Base-by-base conservation (phyloP, 2,329 filamentous ascomycete species). In the Hypomyces perniciosus region DNA sequence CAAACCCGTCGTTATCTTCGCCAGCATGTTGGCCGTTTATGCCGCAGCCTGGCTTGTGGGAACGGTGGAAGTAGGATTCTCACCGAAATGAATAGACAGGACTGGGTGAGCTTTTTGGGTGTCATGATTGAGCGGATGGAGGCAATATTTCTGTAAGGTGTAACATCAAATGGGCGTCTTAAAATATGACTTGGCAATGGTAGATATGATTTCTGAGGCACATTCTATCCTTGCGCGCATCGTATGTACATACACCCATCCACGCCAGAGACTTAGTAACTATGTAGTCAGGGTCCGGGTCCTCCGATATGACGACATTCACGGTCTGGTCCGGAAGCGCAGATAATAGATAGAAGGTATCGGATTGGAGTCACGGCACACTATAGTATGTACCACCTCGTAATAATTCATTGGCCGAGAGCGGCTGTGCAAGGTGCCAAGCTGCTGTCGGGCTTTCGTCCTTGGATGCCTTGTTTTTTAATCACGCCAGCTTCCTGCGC, bases 1-100 rank as follows among this genome's bases (percentile, higher is more conserved):
- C 62, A 99, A 99, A 75, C 93, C 93, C 1, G 59, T 95, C 20
- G 82, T 92, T 27, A 80, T 97, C 54, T 89, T 93, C 57, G 73
- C 75, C 31, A 90, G 86, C 60, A 71, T 87, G 56, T 65, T 95
- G 57, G 74, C 78, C n/a, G 71, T 95, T 9, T 96, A 95, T 69
- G 75, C 82, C 38, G 77, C 83, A 2, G 79, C 81, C 5, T 96
- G 87, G 84, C 72, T 83, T 4, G 68, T 96, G 53, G 86, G 90
- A 31, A 85, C 81, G 62, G 74, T 96, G 56, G 85, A 96, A 65
- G 80, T 91, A 42, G 90, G 87, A 66, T 95, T 96, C 70, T 71
- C 74, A 35, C 69, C 69, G 38, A 77, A 72, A 65, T 61, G 59
- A 64, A 54, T 60, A 51, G 56, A 53, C 57, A 58, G 57, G 53